A percentile compares a stretch with the other conserved stretches of the same genome.
Evolutionary conservation across 2,329 filamentous ascomycete species (phyloP).

Genomic region (Aspergillus transmontanensis): DNA sequence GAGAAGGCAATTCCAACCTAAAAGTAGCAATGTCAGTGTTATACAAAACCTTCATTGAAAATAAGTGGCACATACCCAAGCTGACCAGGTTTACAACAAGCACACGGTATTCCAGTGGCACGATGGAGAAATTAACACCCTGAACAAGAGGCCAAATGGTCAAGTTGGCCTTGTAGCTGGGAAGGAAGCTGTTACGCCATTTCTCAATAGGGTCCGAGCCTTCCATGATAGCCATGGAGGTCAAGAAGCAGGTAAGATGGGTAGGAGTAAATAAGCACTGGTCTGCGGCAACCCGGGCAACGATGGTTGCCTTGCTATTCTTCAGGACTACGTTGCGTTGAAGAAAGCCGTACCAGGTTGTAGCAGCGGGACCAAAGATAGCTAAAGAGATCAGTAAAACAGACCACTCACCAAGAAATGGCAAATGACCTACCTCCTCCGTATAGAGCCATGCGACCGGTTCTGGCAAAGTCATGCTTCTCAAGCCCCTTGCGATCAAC

Average conservation of each 20-base stretch:
- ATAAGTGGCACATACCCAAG: slow-evolving; percentile 55
- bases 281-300: slow-evolving; percentile 77
- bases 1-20: slow-evolving; percentile 63
- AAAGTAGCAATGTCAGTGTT: slow-evolving; percentile 16
- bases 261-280: slow-evolving; percentile 82
- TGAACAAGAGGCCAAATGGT: slow-evolving; percentile 87
- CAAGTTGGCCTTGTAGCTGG: slow-evolving; percentile 80
- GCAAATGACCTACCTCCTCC: slow-evolving; percentile 45
- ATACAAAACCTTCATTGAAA: background rate
- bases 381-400: slow-evolving; percentile 36
- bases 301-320: slow-evolving; percentile 67
- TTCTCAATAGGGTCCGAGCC: slow-evolving; percentile 68
- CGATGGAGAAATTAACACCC: slow-evolving; percentile 81
- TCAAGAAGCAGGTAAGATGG: slow-evolving; percentile 79
- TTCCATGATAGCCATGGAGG: slow-evolving; percentile 81
- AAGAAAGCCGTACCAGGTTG: slow-evolving; percentile 83
- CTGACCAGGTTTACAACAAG: slow-evolving; percentile 84
- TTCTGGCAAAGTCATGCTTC: slow-evolving; percentile 67
- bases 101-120: slow-evolving; percentile 80
- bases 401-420: background rate
- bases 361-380: slow-evolving; percentile 85
- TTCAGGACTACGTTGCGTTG: slow-evolving; percentile 69
- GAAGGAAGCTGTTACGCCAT: slow-evolving; percentile 68
- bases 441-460: slow-evolving; percentile 53
- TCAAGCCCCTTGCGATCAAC: slow-evolving; percentile 79